Evolutionary conservation across 768 basidiomycete genomes (phyloP), one percentile per base, ranked within the genome.

Genomic region (Psilocybe tampanensis): DNA sequence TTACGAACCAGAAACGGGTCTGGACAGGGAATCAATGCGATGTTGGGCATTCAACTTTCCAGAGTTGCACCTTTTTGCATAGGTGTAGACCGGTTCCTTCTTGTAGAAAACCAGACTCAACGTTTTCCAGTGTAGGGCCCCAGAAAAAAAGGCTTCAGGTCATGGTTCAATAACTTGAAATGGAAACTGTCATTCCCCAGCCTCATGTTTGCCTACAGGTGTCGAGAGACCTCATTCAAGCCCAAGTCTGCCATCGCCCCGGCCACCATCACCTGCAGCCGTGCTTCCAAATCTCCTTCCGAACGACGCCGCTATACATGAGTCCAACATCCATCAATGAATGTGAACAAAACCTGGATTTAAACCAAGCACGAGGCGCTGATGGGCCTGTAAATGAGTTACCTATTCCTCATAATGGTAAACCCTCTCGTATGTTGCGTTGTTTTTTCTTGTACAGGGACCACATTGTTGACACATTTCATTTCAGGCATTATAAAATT

Each of bases 201-300:
- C 65, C 65, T 66, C 65, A 48, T 64, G 62, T 51, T 62, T 51
- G 43, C 64, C 58, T 54, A 32, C 47, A 61, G 58, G 47, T 53
- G 18, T 44, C 36, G 22, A 24, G 41, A 50, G 26, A 24, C 26
- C 8, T 19, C 22, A 12, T 23, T 23, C 23, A 22, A 22, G 3
- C 15, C 47, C 29, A 11, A 18, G 29, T 29, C 24, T 4, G 3
- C 47, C 21, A 42, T 15, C 41, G 47, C 42, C 13, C 29, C 47
- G n/a, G 29, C 43, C 26, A 44, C 21, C 48, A 56, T 19, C 41
- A 15, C 36, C 43, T 51, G 49, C 21, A 13, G 24, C 26, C 34
- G 6, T 29, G 36, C 36, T 52, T 36, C 50, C 49, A 34, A 24
- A 18, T 44, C 51, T 47, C 33, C 7, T 55, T 44, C 44, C 24